Evolutionary conservation across 2,329 filamentous ascomycete genomes (phyloP), one percentile per base, ranked within the genome.

Genomic region (Fusarium anguioides): DNA sequence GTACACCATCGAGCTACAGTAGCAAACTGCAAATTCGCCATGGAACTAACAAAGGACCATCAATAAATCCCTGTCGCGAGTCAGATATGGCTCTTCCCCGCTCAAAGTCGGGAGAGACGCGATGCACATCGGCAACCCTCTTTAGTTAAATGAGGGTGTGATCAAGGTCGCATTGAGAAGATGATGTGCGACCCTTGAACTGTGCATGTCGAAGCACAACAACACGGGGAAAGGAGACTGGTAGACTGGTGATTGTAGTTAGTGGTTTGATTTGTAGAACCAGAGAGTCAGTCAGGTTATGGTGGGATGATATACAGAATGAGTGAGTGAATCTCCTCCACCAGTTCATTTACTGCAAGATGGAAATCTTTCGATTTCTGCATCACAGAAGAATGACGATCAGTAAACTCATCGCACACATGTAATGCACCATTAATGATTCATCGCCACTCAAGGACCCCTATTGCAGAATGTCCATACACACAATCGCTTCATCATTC

Each of bases 391-490:
- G 18, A 26, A 33, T 27, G 31, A 17, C 33, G 27, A 26, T 26
- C 31, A 23, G n/a, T n/a, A 15, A 29, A 29, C 10, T 29, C 27
- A 10, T 27, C 8, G 2, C 6, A 23, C n/a, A 48, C 41, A 36
- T 23, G 15, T 9, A 6, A 47, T 27, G 40, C 40, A 21, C 8
- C 49, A 27, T 33, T 5, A 20, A 23, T 29, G 39, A 45, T 54
- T 51, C 15, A 54, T 64, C 29, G 62, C 61, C 62, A 65, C 61
- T 35, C 8, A 18, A 44, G 39, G 52, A 56, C 62, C 62, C 61
- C 37, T 66, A 64, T 45, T 44, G 36, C 41, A 55, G 48, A 52
- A 48, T 36, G 53, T 29, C 27, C n/a, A 23, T 31, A 20, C 44
- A 42, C 18, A 50, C 9, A 36, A 37, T 40, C 5, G 12, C 40